Base-by-base conservation (phyloP, 805 yeast genomes). In the Starmerella powellii region DNA sequence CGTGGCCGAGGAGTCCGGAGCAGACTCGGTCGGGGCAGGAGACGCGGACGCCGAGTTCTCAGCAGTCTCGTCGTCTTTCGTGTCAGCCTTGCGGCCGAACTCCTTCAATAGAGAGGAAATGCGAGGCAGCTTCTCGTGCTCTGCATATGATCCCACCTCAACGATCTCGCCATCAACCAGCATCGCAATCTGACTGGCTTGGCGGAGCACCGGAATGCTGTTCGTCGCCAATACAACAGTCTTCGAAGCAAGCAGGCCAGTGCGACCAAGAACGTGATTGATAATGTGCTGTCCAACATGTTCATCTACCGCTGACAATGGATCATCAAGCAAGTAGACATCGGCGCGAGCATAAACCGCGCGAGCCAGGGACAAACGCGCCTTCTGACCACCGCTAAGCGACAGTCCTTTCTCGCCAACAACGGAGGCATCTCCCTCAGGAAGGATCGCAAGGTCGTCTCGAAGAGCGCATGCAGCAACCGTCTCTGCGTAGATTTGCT, bases 381-480 rank as follows among this genome's bases (percentile, higher is more conserved):
- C 88, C 64, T 83, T 83, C 58, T 83, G 94, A 39, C 94, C 94
- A 42, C 94, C 94, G n/a, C 88, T 79, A 32, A 83, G 62, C 0
- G 91, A 81, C 37, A 83, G 76, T 54, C 94, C 94, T 57, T 83
- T 70, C 58, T 83, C 94, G 47, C 94, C 94, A 52, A 83, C 80
- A 58, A 80, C 82, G 0, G 93, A 81, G 41, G 60, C 54, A 53
- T 84, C 94, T 24, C 88, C 88, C 30, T 77, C 84, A 8, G 81
- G 80, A 27, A 84, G 61, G 34, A 73, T 68, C 4, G 71, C 70
- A 48, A 83, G 66, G 59, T 83, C 94, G 35, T 70, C 72, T 26
- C 64, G 66, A 46, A 83, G 61, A 0, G 85, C 77, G 60, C 94
- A 83, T 1, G 79, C 79, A 30, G 67, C 61, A 12, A 84, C 57